A percentile compares a stretch with the other conserved stretches of the same genome.
Conservation (phyloP, 2,329 filamentous ascomycete genomes). For the Ascocoryne sarcoides region DNA sequence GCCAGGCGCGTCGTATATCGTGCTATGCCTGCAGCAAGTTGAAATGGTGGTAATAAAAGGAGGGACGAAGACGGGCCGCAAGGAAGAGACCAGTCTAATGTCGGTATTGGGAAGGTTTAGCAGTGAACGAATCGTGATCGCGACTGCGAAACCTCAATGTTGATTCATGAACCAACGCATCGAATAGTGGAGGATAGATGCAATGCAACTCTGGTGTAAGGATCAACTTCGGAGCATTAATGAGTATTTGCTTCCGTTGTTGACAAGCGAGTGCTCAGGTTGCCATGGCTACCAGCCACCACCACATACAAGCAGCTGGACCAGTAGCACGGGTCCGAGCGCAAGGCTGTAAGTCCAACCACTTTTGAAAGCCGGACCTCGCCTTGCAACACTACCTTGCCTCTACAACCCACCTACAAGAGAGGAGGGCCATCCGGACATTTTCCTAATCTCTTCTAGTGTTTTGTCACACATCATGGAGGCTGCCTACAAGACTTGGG, state of each 20-base stretch:
- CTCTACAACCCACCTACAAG: too few relatives aligned
- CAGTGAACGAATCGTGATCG: conserved; percentile 20
- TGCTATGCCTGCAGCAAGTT: background rate
- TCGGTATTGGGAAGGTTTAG: conserved; percentile 8
- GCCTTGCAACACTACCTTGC: too few relatives aligned
- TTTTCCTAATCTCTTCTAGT: too few relatives aligned
- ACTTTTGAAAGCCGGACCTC: too few relatives aligned
- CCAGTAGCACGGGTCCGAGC: too few relatives aligned
- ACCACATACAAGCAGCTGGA: too few relatives aligned
- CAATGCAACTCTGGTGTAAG: conserved; percentile 10
- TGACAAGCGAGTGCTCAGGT: too few relatives aligned
- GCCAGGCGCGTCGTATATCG: conserved; percentile 6
- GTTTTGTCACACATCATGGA: conserved; percentile 37
- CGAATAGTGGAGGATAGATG: conserved; percentile 13
- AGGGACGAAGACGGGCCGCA: conserved; percentile 1
- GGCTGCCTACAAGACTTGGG: conserved; percentile 51
- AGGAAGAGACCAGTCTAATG: conserved; percentile 1
- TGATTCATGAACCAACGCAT: conserved; percentile 16
- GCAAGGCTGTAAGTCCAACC: too few relatives aligned
- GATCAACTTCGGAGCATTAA: background rate
- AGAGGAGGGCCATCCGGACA: too few relatives aligned
- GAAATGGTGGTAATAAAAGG: background rate
- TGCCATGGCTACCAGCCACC: too few relatives aligned
- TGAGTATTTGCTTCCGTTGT: too few relatives aligned
- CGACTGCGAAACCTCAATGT: conserved; percentile 20